A percentile compares a stretch with the other conserved stretches of the same genome.
phyloP scores from a whole-genome alignment of 2,329 filamentous ascomycete species.

The Aspergillus sp. region DNA sequence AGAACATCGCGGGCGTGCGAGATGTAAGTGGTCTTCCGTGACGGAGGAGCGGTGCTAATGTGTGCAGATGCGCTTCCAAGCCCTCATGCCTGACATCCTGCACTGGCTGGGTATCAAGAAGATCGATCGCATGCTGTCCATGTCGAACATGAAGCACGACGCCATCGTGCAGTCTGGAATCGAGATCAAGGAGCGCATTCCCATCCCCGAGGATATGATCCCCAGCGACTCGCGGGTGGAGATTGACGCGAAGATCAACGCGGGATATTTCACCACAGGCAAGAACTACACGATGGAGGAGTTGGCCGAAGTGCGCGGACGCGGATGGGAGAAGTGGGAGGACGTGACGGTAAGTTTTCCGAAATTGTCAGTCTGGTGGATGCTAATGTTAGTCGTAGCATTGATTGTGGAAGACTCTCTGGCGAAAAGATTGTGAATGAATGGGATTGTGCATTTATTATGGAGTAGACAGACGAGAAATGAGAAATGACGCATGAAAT shows the following conservation, averaged over 20 bases:
- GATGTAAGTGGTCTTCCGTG: constrained; percentile 38
- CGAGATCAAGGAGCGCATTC: constrained; percentile 84
- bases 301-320: constrained; percentile 78
- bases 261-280: constrained; percentile 82
- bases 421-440: too few species aligned
- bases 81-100: constrained; percentile 94
- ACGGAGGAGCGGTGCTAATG: constrained; percentile 7
- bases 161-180: constrained; percentile 53
- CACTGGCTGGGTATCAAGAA: constrained; percentile 99
- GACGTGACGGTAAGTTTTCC: constrained; percentile 43
- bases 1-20: constrained; percentile 96
- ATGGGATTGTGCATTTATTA: too few species aligned
- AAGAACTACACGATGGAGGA: constrained; percentile 87
- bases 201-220: constrained; percentile 91
- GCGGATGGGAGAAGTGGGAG: constrained; percentile 77
- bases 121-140: constrained; percentile 97
- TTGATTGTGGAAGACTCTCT: constrained; percentile 5
- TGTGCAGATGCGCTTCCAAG: constrained; percentile 88
- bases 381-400: constrained; percentile 20
- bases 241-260: constrained; percentile 97
- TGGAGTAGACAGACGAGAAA: background rate
- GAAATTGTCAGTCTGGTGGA: background rate
- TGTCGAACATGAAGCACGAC: constrained; percentile 74
- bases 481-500: background rate
- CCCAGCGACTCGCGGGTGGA: constrained; percentile 95